Base-by-base conservation (phyloP, 495 filamentous ascomycete species). In the Talaromyces liani region DNA sequence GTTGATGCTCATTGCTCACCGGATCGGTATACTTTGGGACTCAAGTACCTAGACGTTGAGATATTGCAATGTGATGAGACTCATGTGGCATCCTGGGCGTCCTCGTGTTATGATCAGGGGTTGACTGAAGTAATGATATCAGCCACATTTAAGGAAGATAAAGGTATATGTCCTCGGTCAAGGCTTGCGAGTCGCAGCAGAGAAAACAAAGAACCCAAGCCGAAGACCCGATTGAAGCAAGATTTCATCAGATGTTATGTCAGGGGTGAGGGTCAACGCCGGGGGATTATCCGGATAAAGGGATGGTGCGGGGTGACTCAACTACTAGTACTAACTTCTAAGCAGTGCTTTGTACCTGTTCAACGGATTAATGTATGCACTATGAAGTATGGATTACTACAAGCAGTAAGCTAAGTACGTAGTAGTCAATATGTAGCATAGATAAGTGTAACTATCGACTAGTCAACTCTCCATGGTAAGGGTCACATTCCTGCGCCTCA, bases 401-500 rank as follows among this genome's bases (percentile, higher is more conserved):
- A 49, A 49, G 45, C 45, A 49, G 45, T 49, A 49, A 49, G 45
- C 18, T 20, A 7, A 7, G 10, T 49, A 49, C 45, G 1, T 39
- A 14, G 34, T 14, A 39, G 10, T 14, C 51, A 25, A 27, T 24
- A 24, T 27, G 22, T 29, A 56, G 27, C 53, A 14, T 56, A 56
- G 7, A 27, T 16, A n/a, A 31, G 22, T 56, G 5, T 56, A 56
- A 56, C 7, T 56, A 56, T 6, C 25, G 24, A 56, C 14, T 29
- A 54, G 24, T 24, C 18, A 22, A 54, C 49, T 22, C 7, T 54
- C 49, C 22, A 24, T 56, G 16, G 53, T 5, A 56, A 61, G 59
- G 36, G 59, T 61, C 59, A 61, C 59, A 61, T 61, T 61, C 59
- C 18, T 61, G 16, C 22, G 14, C n/a, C 34, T 22, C 34, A 18